Evolutionary conservation across 2,329 filamentous ascomycete genomes (phyloP), one percentile per base, ranked within the genome.

Genomic region (Diplodia scrobiculata): DNA sequence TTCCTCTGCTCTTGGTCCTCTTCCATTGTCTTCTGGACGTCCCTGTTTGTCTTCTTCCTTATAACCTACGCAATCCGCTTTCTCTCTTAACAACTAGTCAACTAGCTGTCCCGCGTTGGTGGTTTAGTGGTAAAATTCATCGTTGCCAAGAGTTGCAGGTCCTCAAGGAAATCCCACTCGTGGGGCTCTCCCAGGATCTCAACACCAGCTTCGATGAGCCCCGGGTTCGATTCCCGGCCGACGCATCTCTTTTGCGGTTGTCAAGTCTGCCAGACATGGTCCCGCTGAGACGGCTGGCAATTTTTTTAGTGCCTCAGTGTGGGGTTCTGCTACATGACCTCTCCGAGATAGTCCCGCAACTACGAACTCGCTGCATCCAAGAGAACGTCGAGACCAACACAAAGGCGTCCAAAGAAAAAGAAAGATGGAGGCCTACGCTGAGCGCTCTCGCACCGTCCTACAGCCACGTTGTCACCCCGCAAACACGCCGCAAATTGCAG

Each of bases 181-280:
- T 3, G 19, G n/a, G 13, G 19, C 7, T 5, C 34, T 38, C 21
- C 53, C 10, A 9, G 21, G 36, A 45, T 5, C 53, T 62, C 58
- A 62, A 50, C 58, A 48, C 27, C 27, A 50, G 27, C 9, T 45
- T 62, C 58, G 58, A 62, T 50, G n/a, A 62, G 58, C 58, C 58
- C 58, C 58, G 58, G 58, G 58, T 62, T 62, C 58, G 58, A 62
- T 62, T 62, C 58, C 58, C 58, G 58, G 58, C 58, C 58, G 58
- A 62, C 58, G 58, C 58, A 62, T 50, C 6, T 50, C 41, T 34
- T 62, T 62, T 62, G 54, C 21, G 1, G 2, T 54, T 7, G 27
- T 11, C 5, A 21, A n/a, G 32, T 11, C 29, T 19, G 7, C 10
- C 10, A 10, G 17, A 53, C 2, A 4, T 14, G 32, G 52, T 54